Conservation (phyloP, 2,329 filamentous ascomycete genomes). For the Bipolaris zeicola region DNA sequence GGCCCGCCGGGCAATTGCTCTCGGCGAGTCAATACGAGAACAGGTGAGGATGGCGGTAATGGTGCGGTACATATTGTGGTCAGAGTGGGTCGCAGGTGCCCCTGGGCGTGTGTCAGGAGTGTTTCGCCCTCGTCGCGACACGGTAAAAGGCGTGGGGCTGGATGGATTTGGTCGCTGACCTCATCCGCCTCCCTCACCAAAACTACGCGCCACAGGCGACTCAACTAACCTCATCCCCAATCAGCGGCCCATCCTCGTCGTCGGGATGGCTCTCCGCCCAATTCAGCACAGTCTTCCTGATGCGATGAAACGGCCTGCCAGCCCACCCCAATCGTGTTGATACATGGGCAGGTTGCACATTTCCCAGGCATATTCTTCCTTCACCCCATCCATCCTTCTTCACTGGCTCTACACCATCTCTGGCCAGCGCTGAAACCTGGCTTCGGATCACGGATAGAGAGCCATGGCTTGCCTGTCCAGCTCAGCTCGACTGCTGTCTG, state of each 20-base stretch:
- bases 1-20: slow-evolving; percentile 6
- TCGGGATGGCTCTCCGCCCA: slow-evolving; percentile 1
- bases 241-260: slow-evolving; percentile 5
- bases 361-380: slow-evolving; percentile 18
- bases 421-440: slow-evolving; percentile 34
- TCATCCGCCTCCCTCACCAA: slow-evolving; percentile 13
- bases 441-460: slow-evolving; percentile 35
- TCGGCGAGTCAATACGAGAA: slow-evolving; percentile 27
- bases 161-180: slow-evolving; percentile 15
- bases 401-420: slow-evolving; percentile 30
- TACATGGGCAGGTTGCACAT: slow-evolving; percentile 22
- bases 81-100: slow-evolving; percentile 23
- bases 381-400: slow-evolving; percentile 23
- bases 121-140: slow-evolving; percentile 35
- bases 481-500: slow-evolving; percentile 17
- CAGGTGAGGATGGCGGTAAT: slow-evolving; percentile 22
- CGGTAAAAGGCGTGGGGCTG: slow-evolving; percentile 19
- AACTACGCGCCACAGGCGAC: slow-evolving; percentile 16
- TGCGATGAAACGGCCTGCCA: slow-evolving; percentile 8
- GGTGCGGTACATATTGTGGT: slow-evolving; percentile 32
- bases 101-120: slow-evolving; percentile 32
- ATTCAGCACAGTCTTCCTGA: slow-evolving; percentile 8
- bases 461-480: slow-evolving; percentile 17
- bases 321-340: slow-evolving; percentile 17
- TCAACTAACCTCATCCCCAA: slow-evolving; percentile 14